phyloP scores from a whole-genome alignment of 1,284 basidiomycete genomes.

The Rhodofomes roseus region DNA sequence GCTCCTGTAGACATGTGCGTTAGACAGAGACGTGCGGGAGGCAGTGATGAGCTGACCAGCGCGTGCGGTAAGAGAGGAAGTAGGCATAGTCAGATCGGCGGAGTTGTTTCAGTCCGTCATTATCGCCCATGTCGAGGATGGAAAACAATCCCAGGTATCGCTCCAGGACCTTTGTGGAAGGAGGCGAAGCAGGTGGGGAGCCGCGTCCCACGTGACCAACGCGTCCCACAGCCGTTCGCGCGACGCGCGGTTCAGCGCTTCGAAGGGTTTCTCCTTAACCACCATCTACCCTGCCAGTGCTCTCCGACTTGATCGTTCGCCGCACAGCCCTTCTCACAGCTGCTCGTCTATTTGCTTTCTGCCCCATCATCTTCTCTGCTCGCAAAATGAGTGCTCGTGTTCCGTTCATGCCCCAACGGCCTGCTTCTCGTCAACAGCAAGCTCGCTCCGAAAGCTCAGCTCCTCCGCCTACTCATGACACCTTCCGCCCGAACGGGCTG shows the following conservation, averaged over 20 bases:
- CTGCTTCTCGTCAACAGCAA: slow-evolving; percentile 1
- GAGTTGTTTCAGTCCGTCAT: slow-evolving; percentile 28
- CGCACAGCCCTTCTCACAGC: no score
- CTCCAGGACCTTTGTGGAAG: no score
- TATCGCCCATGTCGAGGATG: neutral
- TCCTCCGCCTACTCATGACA: neutral
- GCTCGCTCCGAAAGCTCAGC: neutral
- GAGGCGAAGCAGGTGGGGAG: no score
- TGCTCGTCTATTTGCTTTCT: no score
- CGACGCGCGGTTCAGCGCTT: no score
- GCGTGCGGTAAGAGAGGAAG: slow-evolving; percentile 59
- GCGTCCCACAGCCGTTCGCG: no score
- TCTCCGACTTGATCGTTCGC: no score
- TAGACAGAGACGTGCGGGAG: neutral
- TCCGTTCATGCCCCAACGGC: slow-evolving; percentile 18
- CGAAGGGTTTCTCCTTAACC: no score
- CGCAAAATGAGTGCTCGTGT: slow-evolving; percentile 21
- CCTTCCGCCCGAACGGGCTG: slow-evolving; percentile 9
- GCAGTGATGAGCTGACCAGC: slow-evolving; percentile 48
- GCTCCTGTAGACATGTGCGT: slow-evolving; percentile 39
- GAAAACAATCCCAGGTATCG: no score
- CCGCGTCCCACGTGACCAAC: no score
- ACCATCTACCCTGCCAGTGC: no score
- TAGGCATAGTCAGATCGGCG: slow-evolving; percentile 52
- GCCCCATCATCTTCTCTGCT: neutral